A percentile compares a stretch with the other conserved stretches of the same genome.
phyloP scores from a whole-genome alignment of 352 stramenopile genomes.

The Aphanomyces invadans region DNA sequence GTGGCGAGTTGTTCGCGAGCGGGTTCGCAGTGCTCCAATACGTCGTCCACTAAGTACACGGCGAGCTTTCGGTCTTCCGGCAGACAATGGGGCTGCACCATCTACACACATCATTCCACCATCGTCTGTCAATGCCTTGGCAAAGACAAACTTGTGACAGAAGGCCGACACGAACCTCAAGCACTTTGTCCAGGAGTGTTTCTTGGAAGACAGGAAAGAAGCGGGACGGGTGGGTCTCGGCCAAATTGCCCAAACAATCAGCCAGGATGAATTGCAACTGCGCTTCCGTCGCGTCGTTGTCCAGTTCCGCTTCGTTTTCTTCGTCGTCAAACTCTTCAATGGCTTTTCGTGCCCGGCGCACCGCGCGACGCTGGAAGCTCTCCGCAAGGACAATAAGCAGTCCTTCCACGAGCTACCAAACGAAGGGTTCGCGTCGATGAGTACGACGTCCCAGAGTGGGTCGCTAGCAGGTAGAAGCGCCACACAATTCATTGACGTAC shows the following conservation, averaged over 20 bases:
- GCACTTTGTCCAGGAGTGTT: constrained; percentile 68
- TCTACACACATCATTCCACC: too few species aligned
- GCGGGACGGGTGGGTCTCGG: constrained; percentile 48
- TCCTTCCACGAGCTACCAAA: constrained; percentile 53
- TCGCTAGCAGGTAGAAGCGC: too few species aligned
- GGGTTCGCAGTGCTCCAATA: constrained; percentile 64
- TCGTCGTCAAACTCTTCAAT: constrained; percentile 31
- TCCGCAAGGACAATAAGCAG: constrained; percentile 68
- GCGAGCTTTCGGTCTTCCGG: constrained; percentile 73
- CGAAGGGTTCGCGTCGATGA: too few species aligned
- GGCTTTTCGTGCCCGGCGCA: constrained; percentile 34
- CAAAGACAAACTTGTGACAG: too few species aligned
- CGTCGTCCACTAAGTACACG: constrained; percentile 81
- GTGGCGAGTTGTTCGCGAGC: constrained; percentile 46
- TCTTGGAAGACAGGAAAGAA: constrained; percentile 77
- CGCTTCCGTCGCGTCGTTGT: constrained; percentile 46
- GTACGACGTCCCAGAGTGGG: too few species aligned
- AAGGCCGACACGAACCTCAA: constrained; percentile 34
- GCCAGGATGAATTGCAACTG: constrained; percentile 76
- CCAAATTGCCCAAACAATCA: constrained; percentile 63
- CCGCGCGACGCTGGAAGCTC: constrained; percentile 68
- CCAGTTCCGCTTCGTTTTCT: constrained; percentile 32
- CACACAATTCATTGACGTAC: background rate
- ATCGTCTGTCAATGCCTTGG: too few species aligned
- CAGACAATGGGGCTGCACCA: constrained; percentile 56